These are phyloP conservation scores for Durio zibethinus DNA, from an alignment of 345 rosid genomes.

Conservation along the genomic window DNA sequence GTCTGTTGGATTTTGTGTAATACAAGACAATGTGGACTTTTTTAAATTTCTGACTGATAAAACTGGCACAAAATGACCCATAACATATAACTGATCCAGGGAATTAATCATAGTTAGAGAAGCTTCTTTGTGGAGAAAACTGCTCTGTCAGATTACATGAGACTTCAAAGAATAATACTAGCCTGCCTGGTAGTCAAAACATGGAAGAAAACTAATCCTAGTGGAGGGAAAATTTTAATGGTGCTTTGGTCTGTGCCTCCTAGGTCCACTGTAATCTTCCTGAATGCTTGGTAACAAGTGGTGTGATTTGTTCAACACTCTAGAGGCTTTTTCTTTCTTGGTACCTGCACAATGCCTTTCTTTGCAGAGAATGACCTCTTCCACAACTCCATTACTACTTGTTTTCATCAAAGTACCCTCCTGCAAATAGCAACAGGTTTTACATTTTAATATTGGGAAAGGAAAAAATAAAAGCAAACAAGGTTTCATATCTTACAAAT, in stretches of 20 bases:
- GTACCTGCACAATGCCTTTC: slow-evolving; percentile 27
- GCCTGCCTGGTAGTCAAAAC: neutral
- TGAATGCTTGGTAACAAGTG: slow-evolving; percentile 47
- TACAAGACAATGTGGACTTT: neutral
- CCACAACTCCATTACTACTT: neutral
- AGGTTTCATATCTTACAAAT: neutral
- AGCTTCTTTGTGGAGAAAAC: slow-evolving; percentile 8
- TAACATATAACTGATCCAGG: neutral
- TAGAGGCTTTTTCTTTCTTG: slow-evolving; percentile 25
- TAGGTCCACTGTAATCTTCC: slow-evolving; percentile 65
- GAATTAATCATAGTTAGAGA: neutral
- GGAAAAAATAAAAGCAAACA: neutral
- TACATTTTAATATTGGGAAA: neutral
- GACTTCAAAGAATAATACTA: neutral
- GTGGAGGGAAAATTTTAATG: slow-evolving; percentile 23
- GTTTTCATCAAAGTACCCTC: slow-evolving; percentile 12
- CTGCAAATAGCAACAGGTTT: neutral
- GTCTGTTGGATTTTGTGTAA: slow-evolving; percentile 2
- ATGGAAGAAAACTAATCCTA: neutral
- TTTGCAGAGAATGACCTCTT: slow-evolving; percentile 16
- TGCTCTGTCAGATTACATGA: slow-evolving; percentile 6
- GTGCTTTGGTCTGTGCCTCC: slow-evolving; percentile 50
- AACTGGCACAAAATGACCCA: neutral
- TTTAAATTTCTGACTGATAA: neutral
- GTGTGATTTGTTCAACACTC: slow-evolving; percentile 18